A percentile compares a stretch with the other conserved stretches of the same genome.
Evolutionary conservation across 148 eudicot species (phyloP).

Genomic region (Cornus controversa): DNA sequence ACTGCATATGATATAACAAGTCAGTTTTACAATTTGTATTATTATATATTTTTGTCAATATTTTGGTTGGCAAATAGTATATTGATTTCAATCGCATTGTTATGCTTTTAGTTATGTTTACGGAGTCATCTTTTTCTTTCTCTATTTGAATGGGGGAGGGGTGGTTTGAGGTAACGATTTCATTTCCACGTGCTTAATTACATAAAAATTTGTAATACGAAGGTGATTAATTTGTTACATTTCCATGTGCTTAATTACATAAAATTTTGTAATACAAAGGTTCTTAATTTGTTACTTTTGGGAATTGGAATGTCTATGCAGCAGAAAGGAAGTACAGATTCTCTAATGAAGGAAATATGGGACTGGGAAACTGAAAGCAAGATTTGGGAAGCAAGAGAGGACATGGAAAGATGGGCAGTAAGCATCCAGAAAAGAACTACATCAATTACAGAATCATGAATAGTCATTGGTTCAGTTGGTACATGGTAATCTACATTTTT

Average conservation of each 20-base stretch:
- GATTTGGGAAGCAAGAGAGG: conserved; percentile 7
- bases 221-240: background rate
- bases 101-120: too few relatives aligned
- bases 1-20: too few relatives aligned
- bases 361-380: conserved; percentile 8
- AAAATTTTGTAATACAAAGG: background rate
- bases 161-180: background rate
- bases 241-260: background rate
- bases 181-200: background rate
- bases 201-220: background rate
- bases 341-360: background rate
- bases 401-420: conserved; percentile 15
- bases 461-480: too few relatives aligned
- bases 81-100: too few relatives aligned
- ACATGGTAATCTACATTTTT: too few relatives aligned
- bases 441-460: too few relatives aligned
- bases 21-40: too few relatives aligned
- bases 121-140: too few relatives aligned
- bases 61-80: too few relatives aligned
- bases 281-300: background rate
- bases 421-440: background rate
- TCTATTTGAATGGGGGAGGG: background rate
- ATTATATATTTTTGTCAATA: too few relatives aligned
- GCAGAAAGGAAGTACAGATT: background rate
- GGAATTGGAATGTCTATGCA: background rate